phyloP scores from a whole-genome alignment of 208 protist species.

The Acanthamoeba culbertsoni region DNA sequence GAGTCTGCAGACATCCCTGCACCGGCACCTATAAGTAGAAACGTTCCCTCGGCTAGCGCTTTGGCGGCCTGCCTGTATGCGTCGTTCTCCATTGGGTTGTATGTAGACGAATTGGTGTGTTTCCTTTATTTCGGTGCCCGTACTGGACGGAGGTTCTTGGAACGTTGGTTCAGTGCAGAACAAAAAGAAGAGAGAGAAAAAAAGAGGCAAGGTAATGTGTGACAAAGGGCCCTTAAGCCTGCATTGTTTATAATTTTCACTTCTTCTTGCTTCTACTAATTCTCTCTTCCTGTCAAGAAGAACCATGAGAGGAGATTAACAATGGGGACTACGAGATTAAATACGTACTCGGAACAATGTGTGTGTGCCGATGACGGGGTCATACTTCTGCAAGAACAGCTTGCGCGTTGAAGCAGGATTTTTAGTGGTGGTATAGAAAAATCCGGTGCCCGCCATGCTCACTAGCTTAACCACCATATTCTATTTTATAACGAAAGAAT shows the following conservation, averaged over 20 bases:
- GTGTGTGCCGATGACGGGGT: slow-evolving; percentile 68
- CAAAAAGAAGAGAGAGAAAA: not conserved
- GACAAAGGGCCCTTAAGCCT: not conserved
- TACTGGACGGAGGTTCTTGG: no score
- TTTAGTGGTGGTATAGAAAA: slow-evolving; percentile 78
- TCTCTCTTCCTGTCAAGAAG: slow-evolving; percentile 52
- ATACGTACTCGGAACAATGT: slow-evolving; percentile 54
- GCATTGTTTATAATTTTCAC: not conserved
- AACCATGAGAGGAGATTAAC: not conserved
- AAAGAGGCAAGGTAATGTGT: not conserved
- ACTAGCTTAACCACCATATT: slow-evolving; percentile 75
- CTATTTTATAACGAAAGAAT: not conserved
- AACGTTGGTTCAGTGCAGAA: no score
- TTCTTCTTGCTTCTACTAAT: slow-evolving; percentile 60
- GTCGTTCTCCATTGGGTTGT: not conserved
- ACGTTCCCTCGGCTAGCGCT: not conserved
- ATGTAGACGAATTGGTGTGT: not conserved
- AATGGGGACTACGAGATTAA: not conserved
- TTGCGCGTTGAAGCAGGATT: slow-evolving; percentile 71
- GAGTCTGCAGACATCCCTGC: not conserved
- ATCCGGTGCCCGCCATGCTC: slow-evolving; percentile 77
- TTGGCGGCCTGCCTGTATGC: not conserved
- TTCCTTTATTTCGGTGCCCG: not conserved
- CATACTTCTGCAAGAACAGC: slow-evolving; percentile 74
- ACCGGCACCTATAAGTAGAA: not conserved